Conservation (phyloP, 164 flowering plant genomes). For the Stephania cephalantha region DNA sequence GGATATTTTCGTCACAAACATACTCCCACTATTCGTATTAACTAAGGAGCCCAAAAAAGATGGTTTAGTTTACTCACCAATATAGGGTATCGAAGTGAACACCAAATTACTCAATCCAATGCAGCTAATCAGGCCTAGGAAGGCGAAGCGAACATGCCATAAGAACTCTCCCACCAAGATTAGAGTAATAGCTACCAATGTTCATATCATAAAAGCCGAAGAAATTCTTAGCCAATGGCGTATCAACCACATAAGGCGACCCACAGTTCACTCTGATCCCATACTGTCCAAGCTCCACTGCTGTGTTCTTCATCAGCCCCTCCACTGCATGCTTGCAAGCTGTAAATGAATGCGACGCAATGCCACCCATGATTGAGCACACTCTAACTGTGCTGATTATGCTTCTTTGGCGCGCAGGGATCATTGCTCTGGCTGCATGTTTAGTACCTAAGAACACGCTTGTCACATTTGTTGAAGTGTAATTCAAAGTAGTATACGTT, state of each 20-base stretch:
- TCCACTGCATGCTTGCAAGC: constrained; percentile 15
- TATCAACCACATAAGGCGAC: constrained; percentile 11
- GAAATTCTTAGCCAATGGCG: not conserved
- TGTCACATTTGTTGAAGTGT: constrained; percentile 18
- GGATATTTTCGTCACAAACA: no score
- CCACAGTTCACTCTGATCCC: constrained; percentile 27
- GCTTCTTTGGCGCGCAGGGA: constrained; percentile 11
- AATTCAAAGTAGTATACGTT: no score
- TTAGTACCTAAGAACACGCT: constrained; percentile 35
- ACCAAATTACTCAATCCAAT: no score
- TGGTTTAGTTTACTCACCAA: no score
- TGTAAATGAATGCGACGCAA: constrained; percentile 5
- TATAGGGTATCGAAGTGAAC: no score
- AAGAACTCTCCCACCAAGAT: constrained; percentile 13
- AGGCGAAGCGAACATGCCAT: no score
- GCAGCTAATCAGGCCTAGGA: no score
- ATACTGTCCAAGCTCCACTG: constrained; percentile 18
- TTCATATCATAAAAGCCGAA: not conserved
- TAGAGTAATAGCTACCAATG: not conserved
- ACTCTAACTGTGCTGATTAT: constrained; percentile 12
- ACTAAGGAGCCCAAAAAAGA: no score
- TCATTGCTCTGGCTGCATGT: constrained; percentile 34
- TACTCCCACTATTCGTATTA: no score
- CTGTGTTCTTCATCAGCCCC: constrained; percentile 17
- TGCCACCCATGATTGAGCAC: constrained; percentile 8